Evolutionary conservation across 2,329 filamentous ascomycete species (phyloP).

Genomic region (Venturia aucupariae): DNA sequence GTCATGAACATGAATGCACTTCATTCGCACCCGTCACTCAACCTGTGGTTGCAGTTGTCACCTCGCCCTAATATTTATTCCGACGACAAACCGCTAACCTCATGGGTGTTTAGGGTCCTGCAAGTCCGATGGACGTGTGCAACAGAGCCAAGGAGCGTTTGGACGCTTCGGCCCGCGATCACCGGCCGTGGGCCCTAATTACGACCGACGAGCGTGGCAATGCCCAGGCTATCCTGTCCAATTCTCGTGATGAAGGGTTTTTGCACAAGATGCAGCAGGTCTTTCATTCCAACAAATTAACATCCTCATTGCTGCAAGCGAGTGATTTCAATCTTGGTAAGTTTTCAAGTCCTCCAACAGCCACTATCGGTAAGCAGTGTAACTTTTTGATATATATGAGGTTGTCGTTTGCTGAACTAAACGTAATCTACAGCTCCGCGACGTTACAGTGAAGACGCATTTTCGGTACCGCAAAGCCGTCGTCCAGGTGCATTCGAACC

Average conservation of each 20-base stretch:
- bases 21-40: neutral
- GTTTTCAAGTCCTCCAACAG: neutral
- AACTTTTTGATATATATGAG: neutral
- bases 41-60: neutral
- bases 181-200: neutral
- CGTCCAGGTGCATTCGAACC: neutral
- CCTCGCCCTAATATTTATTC: neutral
- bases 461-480: neutral
- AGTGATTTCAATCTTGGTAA: neutral
- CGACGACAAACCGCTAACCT: neutral
- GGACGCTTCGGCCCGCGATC: slow-evolving; percentile 10
- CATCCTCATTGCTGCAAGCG: neutral
- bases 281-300: neutral
- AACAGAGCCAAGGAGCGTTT: slow-evolving; percentile 6
- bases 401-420: neutral
- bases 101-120: neutral
- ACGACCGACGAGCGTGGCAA: neutral
- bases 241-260: neutral
- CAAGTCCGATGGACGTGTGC: neutral
- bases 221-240: neutral
- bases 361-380: neutral
- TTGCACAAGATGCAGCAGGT: neutral
- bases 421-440: neutral
- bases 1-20: neutral
- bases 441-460: neutral